A percentile compares a stretch with the other conserved stretches of the same genome.
Conservation (phyloP, 768 basidiomycete species). For the Dioszegia hungarica region DNA sequence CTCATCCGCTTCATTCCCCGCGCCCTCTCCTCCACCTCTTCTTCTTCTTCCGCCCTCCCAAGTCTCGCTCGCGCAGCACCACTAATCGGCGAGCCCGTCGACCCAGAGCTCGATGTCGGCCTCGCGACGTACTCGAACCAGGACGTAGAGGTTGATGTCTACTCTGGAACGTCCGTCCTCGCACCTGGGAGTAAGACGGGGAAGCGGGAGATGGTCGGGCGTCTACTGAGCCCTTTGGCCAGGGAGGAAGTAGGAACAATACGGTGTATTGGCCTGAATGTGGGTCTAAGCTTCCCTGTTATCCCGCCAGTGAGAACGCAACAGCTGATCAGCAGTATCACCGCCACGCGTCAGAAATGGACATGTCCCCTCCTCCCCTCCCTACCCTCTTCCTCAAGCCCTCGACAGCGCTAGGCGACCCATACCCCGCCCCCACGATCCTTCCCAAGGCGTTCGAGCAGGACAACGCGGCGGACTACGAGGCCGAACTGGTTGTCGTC, state of each 20-base stretch:
- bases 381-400: conserved; percentile 50
- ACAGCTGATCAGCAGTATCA: conserved; percentile 34
- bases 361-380: conserved; percentile 34
- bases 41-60: no score
- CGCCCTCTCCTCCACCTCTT: not conserved
- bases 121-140: conserved; percentile 37
- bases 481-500: conserved; percentile 56
- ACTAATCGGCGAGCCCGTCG: conserved; percentile 45
- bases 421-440: conserved; percentile 35
- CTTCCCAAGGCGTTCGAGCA: conserved; percentile 26
- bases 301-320: not conserved
- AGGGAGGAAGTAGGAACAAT: conserved; percentile 47
- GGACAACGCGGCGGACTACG: conserved; percentile 45
- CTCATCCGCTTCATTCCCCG: not conserved
- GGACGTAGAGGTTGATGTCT: conserved; percentile 40
- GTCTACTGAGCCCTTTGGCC: conserved; percentile 39
- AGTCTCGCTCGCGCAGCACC: conserved; percentile 6
- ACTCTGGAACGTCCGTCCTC: conserved; percentile 33
- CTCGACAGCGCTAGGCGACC: conserved; percentile 38
- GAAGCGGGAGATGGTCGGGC: conserved; percentile 23
- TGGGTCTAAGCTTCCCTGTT: conserved; percentile 17
- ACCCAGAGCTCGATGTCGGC: conserved; percentile 42
- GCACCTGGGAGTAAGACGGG: conserved; percentile 41
- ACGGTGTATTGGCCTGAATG: conserved; percentile 49
- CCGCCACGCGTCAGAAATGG: conserved; percentile 43